Conservation (phyloP, 495 filamentous ascomycete genomes). For the Astrocystis sublimbata region DNA sequence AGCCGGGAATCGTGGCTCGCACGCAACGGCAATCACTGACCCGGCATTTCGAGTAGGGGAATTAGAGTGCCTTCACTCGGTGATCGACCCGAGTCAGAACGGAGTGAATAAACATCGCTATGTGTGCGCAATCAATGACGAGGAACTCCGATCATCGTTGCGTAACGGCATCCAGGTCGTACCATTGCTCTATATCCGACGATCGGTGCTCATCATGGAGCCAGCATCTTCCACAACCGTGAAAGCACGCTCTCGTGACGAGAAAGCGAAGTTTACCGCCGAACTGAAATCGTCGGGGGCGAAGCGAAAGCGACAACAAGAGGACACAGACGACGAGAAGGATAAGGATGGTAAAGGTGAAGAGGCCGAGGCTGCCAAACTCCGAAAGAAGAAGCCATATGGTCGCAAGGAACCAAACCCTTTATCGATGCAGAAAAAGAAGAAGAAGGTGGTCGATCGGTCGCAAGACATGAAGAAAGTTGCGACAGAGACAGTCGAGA, state of each 20-base stretch:
- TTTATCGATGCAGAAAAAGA: slow-evolving; percentile 82
- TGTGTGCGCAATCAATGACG: slow-evolving; percentile 76
- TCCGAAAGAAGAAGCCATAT: slow-evolving; percentile 54
- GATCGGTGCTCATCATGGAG: slow-evolving; percentile 80
- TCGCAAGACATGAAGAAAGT: slow-evolving; percentile 21
- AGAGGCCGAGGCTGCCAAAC: slow-evolving; percentile 22
- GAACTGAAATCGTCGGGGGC: slow-evolving; percentile 59
- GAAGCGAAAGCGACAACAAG: slow-evolving; percentile 55
- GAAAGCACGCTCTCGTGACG: slow-evolving; percentile 63
- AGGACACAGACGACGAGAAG: slow-evolving; percentile 42
- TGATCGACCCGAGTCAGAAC: slow-evolving; percentile 71
- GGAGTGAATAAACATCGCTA: slow-evolving; percentile 87
- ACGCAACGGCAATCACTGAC: background rate
- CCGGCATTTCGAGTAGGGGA: slow-evolving; percentile 38
- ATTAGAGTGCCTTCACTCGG: slow-evolving; percentile 72
- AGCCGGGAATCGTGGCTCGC: background rate
- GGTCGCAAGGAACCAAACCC: slow-evolving; percentile 88
- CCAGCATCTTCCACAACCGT: slow-evolving; percentile 69
- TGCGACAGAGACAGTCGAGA: slow-evolving; percentile 16
- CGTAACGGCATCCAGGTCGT: slow-evolving; percentile 64
- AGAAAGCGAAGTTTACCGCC: slow-evolving; percentile 72
- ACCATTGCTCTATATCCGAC: slow-evolving; percentile 75
- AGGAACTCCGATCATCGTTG: slow-evolving; percentile 55
- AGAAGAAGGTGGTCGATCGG: slow-evolving; percentile 61
- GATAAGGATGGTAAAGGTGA: slow-evolving; percentile 28